Percentiles rank a stretch among this genome's conserved stretches.
Conservation (phyloP, 108 stramenopile species). For the Licmophora abbreviata region DNA sequence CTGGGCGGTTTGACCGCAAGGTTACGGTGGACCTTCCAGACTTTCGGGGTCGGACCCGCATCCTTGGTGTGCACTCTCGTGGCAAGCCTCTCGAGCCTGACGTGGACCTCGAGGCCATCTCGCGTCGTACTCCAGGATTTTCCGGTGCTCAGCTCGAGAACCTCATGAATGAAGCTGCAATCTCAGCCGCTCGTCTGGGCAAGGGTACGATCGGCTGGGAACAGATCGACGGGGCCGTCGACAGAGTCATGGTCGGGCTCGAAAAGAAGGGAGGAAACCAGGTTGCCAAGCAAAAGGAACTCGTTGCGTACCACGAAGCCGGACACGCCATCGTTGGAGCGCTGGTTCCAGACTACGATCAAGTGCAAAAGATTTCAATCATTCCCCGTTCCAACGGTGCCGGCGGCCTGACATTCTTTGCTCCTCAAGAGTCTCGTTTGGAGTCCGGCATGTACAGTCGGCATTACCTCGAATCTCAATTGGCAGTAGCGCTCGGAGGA, state of each 20-base stretch:
- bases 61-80: slow-evolving; percentile 88
- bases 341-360: slow-evolving; percentile 82
- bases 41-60: slow-evolving; percentile 83
- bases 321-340: slow-evolving; percentile 95
- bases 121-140: slow-evolving; percentile 93
- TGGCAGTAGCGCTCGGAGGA: slow-evolving; percentile 92
- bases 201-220: slow-evolving; percentile 86
- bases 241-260: slow-evolving; percentile 94
- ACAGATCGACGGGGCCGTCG: slow-evolving; percentile 93
- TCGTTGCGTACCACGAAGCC: slow-evolving; percentile 95
- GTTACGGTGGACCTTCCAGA: slow-evolving; percentile 96
- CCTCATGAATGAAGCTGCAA: slow-evolving; percentile 96
- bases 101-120: slow-evolving; percentile 88
- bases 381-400: slow-evolving; percentile 91
- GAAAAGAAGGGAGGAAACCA: slow-evolving; percentile 90
- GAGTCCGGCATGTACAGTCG: slow-evolving; percentile 88
- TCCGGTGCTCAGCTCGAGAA: slow-evolving; percentile 95
- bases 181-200: slow-evolving; percentile 68
- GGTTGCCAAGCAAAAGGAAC: slow-evolving; percentile 50
- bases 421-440: slow-evolving; percentile 85
- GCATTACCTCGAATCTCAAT: slow-evolving; percentile 90
- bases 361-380: slow-evolving; percentile 97
- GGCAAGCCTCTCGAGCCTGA: slow-evolving; percentile 91
- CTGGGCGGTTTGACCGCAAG: slow-evolving; percentile 97
- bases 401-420: slow-evolving; percentile 91